Evolutionary conservation across 139 green algal genomes (phyloP).

Genomic region (Chlorella ohadii): DNA sequence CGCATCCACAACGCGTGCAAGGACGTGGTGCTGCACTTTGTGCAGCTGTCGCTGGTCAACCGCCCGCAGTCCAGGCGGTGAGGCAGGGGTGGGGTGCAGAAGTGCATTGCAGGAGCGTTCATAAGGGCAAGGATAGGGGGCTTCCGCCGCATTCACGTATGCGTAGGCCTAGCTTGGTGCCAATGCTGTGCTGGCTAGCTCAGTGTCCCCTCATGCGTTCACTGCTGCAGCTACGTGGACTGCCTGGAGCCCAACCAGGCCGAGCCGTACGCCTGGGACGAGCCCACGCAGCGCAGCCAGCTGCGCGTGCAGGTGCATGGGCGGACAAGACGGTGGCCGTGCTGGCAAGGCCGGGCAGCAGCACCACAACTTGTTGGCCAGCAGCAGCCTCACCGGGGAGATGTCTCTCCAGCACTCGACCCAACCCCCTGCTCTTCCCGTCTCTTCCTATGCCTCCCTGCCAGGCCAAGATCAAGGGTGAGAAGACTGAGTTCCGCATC

Average conservation of each 20-base stretch:
- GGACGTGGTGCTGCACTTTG: slow-evolving; percentile 74
- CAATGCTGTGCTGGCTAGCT: too few relatives aligned
- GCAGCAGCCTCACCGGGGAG: too few relatives aligned
- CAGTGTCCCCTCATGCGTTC: too few relatives aligned
- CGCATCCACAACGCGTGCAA: slow-evolving; percentile 83
- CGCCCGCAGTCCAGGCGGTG: slow-evolving; percentile 7
- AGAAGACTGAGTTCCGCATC: slow-evolving; percentile 24
- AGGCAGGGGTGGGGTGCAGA: background rate
- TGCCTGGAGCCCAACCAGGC: slow-evolving; percentile 41
- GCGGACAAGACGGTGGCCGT: background rate
- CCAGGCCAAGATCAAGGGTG: slow-evolving; percentile 3
- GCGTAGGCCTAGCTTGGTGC: too few relatives aligned
- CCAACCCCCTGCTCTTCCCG: background rate
- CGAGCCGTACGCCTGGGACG: slow-evolving; percentile 90
- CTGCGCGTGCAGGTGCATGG: slow-evolving; percentile 55
- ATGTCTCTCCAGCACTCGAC: too few relatives aligned
- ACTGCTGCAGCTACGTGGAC: slow-evolving; percentile 39
- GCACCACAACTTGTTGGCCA: background rate
- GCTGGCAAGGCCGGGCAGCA: too few relatives aligned
- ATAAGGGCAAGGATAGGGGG: too few relatives aligned
- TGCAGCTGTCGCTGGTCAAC: slow-evolving; percentile 48
- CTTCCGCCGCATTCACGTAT: too few relatives aligned
- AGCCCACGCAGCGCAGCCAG: slow-evolving; percentile 65
- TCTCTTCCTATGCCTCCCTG: background rate
- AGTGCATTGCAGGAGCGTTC: too few relatives aligned